Base-by-base conservation (phyloP, 768 basidiomycete genomes). In the Russula foetens region DNA sequence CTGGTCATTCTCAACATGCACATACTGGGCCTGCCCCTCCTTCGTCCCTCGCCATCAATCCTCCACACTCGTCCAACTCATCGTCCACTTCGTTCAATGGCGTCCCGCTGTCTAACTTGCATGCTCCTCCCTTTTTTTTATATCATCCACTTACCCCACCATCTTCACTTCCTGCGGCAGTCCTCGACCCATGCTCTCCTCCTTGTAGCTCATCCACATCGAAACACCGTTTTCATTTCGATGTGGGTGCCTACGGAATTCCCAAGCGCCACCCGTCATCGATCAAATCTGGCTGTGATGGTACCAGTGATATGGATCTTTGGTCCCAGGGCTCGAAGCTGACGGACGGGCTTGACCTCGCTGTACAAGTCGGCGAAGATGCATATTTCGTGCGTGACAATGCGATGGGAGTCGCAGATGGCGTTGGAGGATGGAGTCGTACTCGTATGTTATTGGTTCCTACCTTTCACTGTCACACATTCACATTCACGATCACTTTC, bases 401-500 rank as follows among this genome's bases (percentile, higher is more conserved):
- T 69, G 90, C 92, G 7, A 86, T 98, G 78, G 95, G 95, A 19
- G 87, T 98, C 9, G 92, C 94, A 4, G 95, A 98, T 69, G 95
- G 95, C 31, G 95, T 98, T 0, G 95, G 95, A 0, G 94, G 94
- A 0, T 97, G 93, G 94, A 80, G 85, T 59, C 71, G 70, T 35
- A 65, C 68, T 58, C 71, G 76, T 77, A 66, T 21, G 73, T 67
- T 12, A 58, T 62, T 29, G 28, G 35, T 53, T 8, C 61, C 52
- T 44, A 52, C 54, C 33, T 53, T 45, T 24, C 33, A 31, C 7
- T 35, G 26, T 4, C 49, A 43, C 31, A 23, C 17, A 31, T 31
- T 31, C 31, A 23, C 17, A 31, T 31, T 31, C 24, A 23, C 21
- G 15, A 29, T 23, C 48, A 12, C 35, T 11, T 11, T 11, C 14